Conservation (phyloP, 1,139 yeast species). For the Pichia sp. region DNA sequence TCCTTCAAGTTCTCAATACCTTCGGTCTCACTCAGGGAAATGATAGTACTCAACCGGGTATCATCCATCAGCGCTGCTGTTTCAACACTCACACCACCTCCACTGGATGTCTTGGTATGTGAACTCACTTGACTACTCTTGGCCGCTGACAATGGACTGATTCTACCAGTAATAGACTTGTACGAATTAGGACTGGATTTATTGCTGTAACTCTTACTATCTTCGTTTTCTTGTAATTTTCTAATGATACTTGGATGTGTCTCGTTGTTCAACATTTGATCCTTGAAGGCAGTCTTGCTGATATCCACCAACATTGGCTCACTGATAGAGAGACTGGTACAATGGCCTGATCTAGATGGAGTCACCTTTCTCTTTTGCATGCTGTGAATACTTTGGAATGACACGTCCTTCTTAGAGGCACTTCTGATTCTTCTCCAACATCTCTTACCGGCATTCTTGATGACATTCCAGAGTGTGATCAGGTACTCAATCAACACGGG, state of each 20-base stretch:
- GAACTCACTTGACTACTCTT: too few species aligned
- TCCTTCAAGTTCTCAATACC: neutral
- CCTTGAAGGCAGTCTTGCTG: slow-evolving; percentile 13
- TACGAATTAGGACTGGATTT: too few species aligned
- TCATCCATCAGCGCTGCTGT: neutral
- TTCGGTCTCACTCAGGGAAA: slow-evolving; percentile 3
- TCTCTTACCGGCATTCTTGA: slow-evolving; percentile 15
- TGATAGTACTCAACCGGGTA: slow-evolving; percentile 4
- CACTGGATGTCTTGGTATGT: too few species aligned
- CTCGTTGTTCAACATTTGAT: slow-evolving; percentile 6
- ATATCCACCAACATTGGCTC: slow-evolving; percentile 18
- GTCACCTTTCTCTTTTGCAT: too few species aligned
- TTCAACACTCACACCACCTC: neutral
- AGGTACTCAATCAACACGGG: slow-evolving; percentile 26
- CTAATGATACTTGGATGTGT: neutral
- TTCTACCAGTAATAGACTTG: too few species aligned
- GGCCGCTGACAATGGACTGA: too few species aligned
- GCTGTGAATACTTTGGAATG: too few species aligned
- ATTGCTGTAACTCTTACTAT: neutral
- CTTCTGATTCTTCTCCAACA: slow-evolving; percentile 21
- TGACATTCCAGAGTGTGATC: slow-evolving; percentile 13
- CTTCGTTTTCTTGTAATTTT: neutral
- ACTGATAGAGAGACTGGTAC: too few species aligned
- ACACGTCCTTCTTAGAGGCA: slow-evolving; percentile 15
- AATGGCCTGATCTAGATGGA: too few species aligned